Conservation (phyloP, 176 grass and related monocot species). For the Neostapfia colusana region DNA sequence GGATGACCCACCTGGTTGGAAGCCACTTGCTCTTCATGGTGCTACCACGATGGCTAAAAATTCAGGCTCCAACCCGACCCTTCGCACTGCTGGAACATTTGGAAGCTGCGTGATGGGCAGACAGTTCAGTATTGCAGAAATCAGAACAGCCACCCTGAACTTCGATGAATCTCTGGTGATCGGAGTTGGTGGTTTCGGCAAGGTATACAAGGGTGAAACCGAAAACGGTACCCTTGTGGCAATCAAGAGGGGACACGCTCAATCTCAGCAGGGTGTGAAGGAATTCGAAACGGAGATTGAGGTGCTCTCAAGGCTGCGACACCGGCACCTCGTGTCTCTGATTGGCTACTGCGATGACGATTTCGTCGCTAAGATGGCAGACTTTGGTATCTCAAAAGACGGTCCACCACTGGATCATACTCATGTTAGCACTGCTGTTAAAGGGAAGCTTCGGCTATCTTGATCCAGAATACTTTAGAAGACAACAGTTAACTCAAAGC, state of each 20-base stretch:
- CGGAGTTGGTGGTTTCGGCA: slow-evolving; percentile 90
- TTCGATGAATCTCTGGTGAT: slow-evolving; percentile 88
- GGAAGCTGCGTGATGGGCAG: slow-evolving; percentile 48
- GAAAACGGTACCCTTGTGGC: slow-evolving; percentile 61
- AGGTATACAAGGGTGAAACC: slow-evolving; percentile 76
- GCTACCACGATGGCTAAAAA: slow-evolving; percentile 44
- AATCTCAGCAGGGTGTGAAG: slow-evolving; percentile 74
- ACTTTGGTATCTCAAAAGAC: slow-evolving; percentile 87
- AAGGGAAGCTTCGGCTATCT: slow-evolving; percentile 98
- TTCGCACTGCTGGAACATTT: slow-evolving; percentile 34
- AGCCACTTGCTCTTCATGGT: slow-evolving; percentile 62
- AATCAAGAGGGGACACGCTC: slow-evolving; percentile 71
- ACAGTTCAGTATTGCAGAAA: slow-evolving; percentile 68
- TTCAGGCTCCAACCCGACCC: slow-evolving; percentile 31
- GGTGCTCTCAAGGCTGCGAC: slow-evolving; percentile 91
- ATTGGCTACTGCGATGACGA: slow-evolving; percentile 86
- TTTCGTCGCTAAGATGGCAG: slow-evolving; percentile 86
- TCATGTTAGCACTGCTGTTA: slow-evolving; percentile 95
- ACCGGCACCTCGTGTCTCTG: slow-evolving; percentile 82
- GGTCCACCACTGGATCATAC: slow-evolving; percentile 90
- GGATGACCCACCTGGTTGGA: slow-evolving; percentile 48
- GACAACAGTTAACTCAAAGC: slow-evolving; percentile 87
- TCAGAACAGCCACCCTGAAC: slow-evolving; percentile 69
- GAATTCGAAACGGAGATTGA: slow-evolving; percentile 97
- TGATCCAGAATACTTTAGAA: slow-evolving; percentile 88